phyloP scores from a whole-genome alignment of 2,329 filamentous ascomycete species.

The Calonectria henricotiae region DNA sequence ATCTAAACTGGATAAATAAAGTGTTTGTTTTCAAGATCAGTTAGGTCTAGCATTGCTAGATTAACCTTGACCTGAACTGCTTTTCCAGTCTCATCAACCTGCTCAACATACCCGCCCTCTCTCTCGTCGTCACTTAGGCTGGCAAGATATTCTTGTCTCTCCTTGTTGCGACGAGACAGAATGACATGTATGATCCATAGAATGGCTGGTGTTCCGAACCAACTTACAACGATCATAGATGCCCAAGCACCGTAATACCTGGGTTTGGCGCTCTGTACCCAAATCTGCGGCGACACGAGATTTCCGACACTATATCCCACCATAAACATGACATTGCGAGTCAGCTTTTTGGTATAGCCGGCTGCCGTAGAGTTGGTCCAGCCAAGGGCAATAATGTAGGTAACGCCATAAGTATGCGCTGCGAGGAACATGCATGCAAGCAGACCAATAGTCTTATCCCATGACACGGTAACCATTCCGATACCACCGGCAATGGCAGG shows the following conservation, averaged over 20 bases:
- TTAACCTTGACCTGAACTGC: slow-evolving; percentile 55
- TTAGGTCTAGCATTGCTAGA: slow-evolving; percentile 58
- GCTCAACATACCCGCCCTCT: slow-evolving; percentile 46
- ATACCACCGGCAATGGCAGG: slow-evolving; percentile 51
- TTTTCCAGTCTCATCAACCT: slow-evolving; percentile 53
- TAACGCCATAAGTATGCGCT: slow-evolving; percentile 56
- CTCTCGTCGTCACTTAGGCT: neutral
- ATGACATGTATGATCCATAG: slow-evolving; percentile 56
- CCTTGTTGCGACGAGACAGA: slow-evolving; percentile 37
- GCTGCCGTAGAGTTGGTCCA: slow-evolving; percentile 58
- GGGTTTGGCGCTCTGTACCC: slow-evolving; percentile 50
- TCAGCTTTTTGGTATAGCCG: slow-evolving; percentile 64
- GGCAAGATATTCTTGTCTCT: neutral
- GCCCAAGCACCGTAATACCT: slow-evolving; percentile 53
- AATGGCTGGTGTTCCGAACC: slow-evolving; percentile 57
- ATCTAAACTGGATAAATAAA: slow-evolving; percentile 56
- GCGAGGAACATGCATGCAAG: slow-evolving; percentile 53
- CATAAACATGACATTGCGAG: slow-evolving; percentile 61
- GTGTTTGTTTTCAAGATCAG: slow-evolving; percentile 60
- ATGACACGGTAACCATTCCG: slow-evolving; percentile 51
- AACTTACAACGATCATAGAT: slow-evolving; percentile 53
- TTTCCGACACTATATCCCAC: slow-evolving; percentile 58
- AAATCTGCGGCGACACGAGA: slow-evolving; percentile 59
- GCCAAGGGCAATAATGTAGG: slow-evolving; percentile 54
- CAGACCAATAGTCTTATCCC: slow-evolving; percentile 49